Conservation (phyloP, 257 asterid genomes). For the Fraxinus quadrangulata region DNA sequence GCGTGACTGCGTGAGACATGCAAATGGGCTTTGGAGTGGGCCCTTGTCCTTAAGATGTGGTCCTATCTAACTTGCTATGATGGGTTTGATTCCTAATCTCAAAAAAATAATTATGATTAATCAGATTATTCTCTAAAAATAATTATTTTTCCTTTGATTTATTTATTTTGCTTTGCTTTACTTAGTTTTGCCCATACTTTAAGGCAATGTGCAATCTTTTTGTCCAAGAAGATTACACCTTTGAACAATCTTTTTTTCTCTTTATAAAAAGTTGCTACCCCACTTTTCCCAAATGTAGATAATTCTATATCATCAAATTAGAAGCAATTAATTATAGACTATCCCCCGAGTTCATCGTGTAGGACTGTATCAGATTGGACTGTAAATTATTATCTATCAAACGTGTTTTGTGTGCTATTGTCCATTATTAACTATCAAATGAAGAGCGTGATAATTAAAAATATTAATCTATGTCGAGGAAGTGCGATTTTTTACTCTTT, state of each 20-base stretch:
- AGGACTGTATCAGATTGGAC: too few species aligned
- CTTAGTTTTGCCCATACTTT: neutral
- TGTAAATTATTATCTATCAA: too few species aligned
- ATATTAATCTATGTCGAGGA: too few species aligned
- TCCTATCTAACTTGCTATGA: conserved; percentile 40
- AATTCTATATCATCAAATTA: conserved; percentile 6
- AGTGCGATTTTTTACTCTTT: too few species aligned
- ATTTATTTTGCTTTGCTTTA: conserved; percentile 24
- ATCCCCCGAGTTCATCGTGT: too few species aligned
- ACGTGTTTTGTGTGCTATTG: too few species aligned
- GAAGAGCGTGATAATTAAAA: too few species aligned
- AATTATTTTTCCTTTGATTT: conserved; percentile 2
- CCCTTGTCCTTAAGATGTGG: conserved; percentile 23
- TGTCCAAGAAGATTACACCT: conserved; percentile 24
- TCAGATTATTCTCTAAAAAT: conserved; percentile 14
- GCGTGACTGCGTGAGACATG: conserved; percentile 27
- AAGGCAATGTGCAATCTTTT: conserved; percentile 22
- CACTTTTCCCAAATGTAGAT: conserved; percentile 15
- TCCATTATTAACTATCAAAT: too few species aligned
- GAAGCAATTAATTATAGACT: neutral
- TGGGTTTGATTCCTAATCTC: conserved; percentile 38
- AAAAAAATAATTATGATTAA: conserved; percentile 22
- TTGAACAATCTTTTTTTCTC: conserved; percentile 22
- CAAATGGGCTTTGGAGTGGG: conserved; percentile 31
- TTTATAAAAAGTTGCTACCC: conserved; percentile 32